These are phyloP conservation scores for Plasmodium cynomolgi DNA, from an alignment of 169 alveolate genomes.

Conservation along the genomic window DNA sequence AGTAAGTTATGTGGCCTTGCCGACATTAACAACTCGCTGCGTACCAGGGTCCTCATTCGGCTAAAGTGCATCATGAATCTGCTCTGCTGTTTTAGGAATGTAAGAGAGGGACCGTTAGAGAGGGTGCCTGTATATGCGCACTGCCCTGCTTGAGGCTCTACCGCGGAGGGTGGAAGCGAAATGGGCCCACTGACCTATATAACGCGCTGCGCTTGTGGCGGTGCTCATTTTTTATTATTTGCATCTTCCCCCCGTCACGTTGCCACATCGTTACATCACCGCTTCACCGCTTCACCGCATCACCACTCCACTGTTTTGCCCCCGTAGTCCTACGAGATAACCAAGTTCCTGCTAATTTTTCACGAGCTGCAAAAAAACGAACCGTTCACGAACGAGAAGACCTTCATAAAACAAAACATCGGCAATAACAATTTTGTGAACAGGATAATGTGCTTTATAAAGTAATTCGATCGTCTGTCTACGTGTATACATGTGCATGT, in stretches of 20 bases:
- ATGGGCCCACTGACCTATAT: neutral
- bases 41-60: constrained; percentile 10
- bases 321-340: constrained; percentile 60
- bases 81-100: constrained; percentile 64
- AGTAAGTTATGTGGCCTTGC: constrained; percentile 5
- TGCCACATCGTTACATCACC: neutral
- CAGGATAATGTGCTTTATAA: constrained; percentile 72
- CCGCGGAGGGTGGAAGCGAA: neutral
- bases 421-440: constrained; percentile 65
- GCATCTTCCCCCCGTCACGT: neutral
- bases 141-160: neutral
- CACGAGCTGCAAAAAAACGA: constrained; percentile 52
- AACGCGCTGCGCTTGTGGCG: neutral
- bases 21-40: constrained; percentile 23
- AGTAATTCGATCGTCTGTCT: constrained; percentile 26
- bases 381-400: constrained; percentile 53
- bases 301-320: neutral
- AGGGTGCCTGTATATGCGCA: neutral
- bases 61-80: constrained; percentile 60
- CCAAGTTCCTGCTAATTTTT: constrained; percentile 41
- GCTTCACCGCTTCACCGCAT: neutral
- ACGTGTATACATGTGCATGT: neutral
- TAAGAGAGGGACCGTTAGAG: neutral
- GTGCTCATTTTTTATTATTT: neutral
- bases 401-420: constrained; percentile 59